A percentile compares a stretch with the other conserved stretches of the same genome.
These are phyloP conservation scores for Ceratobasidium sp. DNA, from an alignment of 1,284 basidiomycete species.

Conservation along the genomic window DNA sequence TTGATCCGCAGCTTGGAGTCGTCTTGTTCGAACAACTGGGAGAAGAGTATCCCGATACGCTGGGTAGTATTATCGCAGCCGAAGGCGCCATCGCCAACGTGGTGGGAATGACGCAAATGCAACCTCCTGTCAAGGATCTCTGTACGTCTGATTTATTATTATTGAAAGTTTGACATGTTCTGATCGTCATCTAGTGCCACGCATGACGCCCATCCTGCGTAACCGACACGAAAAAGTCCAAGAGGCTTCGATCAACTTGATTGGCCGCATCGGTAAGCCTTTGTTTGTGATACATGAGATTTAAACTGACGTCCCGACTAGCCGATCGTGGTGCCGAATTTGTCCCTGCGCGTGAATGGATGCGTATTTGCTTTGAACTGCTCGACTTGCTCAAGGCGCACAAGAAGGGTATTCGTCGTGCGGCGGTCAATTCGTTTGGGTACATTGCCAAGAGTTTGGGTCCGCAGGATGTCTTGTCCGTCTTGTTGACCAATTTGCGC, in stretches of 20 bases:
- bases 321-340: conserved; percentile 99
- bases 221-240: conserved; percentile 99
- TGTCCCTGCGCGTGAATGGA: conserved; percentile 98
- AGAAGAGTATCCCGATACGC: conserved; percentile 98
- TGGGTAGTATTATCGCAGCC: conserved; percentile 98
- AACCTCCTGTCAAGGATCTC: conserved; percentile 97
- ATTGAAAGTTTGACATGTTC: background rate
- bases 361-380: conserved; percentile 99
- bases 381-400: conserved; percentile 97
- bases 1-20: conserved; percentile 68
- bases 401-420: conserved; percentile 98
- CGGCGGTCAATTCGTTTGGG: conserved; percentile 98
- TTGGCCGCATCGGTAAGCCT: conserved; percentile 87
- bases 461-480: conserved; percentile 96
- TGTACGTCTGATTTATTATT: conserved; percentile 60
- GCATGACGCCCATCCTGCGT: conserved; percentile 98
- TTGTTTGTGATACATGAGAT: background rate
- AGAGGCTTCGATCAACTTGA: conserved; percentile 98
- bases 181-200: conserved; percentile 69
- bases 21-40: conserved; percentile 98
- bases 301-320: conserved; percentile 46
- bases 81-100: conserved; percentile 99
- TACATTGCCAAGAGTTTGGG: conserved; percentile 99
- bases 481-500: conserved; percentile 93
- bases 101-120: conserved; percentile 99